Base-by-base conservation (phyloP, 129 eudicot genomes). In the Smallanthus sonchifolius region DNA sequence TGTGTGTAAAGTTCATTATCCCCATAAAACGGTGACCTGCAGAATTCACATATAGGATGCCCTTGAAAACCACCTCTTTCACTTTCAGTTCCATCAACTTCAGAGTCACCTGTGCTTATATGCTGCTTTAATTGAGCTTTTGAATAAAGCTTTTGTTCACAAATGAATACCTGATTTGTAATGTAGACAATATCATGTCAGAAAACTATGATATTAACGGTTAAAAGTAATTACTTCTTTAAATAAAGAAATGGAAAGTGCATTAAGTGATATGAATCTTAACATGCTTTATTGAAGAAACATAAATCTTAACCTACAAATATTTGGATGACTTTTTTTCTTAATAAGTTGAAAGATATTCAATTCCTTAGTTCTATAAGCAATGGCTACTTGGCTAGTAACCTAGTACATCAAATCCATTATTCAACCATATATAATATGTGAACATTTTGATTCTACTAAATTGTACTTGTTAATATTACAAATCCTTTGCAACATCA, bases 51-150 rank as follows among this genome's bases (percentile, higher is more conserved):
- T 43, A 74, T 62, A 38, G 98, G 97, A 82, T 90, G 98, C 69
- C 98, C 98, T 76, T 81, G 80, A 71, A 94, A 94, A 24, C 98
- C 98, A 73, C 98, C 98, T 86, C 98, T 83, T 76, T 94, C 98
- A 82, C 92, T 94, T 82, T 94, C 98, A 62, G 86, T 88, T 48
- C 98, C 98, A 82, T 94, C 98, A 66, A 90, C 98, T 84, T 81
- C 98, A n/a, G 98, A 94, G 76, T 94, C 96, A 44, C 98, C 98
- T 30, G 96, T 84, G 70, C 70, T 81, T 65, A 81, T 88, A 72
- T 94, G 98, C 83, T 94, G 97, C 69, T 77, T 90, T 65, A 93
- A 85, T 69, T 93, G 97, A 36, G 87, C 87, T 77, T 87, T 90
- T 4, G 91, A 75, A 80, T 93, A 93, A 40, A 93, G 83, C 86